These are phyloP conservation scores for Maudiozyma serrabonitensis DNA, from an alignment of 805 yeast genomes.

Conservation along the genomic window DNA sequence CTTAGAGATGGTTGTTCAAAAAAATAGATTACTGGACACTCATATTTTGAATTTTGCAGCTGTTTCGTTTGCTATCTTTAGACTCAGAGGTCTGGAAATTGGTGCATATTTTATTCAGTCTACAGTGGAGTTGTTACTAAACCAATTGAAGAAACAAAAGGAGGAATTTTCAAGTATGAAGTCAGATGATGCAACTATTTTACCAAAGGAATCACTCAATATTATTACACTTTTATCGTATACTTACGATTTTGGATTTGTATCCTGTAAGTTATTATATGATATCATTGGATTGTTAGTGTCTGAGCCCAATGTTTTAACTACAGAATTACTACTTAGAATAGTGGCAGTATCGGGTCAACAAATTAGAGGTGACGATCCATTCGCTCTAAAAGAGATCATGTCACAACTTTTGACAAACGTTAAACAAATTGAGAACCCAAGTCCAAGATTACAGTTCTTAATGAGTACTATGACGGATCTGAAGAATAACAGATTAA, in stretches of 20 bases:
- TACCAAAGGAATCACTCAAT: slow-evolving; percentile 49
- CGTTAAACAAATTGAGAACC: slow-evolving; percentile 34
- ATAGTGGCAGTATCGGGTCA: slow-evolving; percentile 70
- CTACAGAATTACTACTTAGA: slow-evolving; percentile 68
- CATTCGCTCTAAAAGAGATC: slow-evolving; percentile 73
- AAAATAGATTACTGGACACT: slow-evolving; percentile 63
- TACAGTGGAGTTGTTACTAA: slow-evolving; percentile 61
- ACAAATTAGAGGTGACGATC: slow-evolving; percentile 84
- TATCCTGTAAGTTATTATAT: slow-evolving; percentile 65
- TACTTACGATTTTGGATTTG: slow-evolving; percentile 65
- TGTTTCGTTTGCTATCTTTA: slow-evolving; percentile 62
- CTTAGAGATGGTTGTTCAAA: slow-evolving; percentile 52
- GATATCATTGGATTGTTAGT: slow-evolving; percentile 56
- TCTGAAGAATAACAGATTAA: slow-evolving; percentile 76
- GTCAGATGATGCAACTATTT: slow-evolving; percentile 7
- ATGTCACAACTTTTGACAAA: slow-evolving; percentile 31
- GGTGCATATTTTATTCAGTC: slow-evolving; percentile 82
- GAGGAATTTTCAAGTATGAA: slow-evolving; percentile 1
- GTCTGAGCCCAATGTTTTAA: slow-evolving; percentile 50
- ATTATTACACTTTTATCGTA: slow-evolving; percentile 66
- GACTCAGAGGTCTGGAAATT: slow-evolving; percentile 75
- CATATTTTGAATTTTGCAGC: slow-evolving; percentile 75
- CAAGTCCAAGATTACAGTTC: slow-evolving; percentile 66
- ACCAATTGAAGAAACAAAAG: slow-evolving; percentile 23
- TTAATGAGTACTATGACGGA: slow-evolving; percentile 78